Evolutionary conservation across 2,329 filamentous ascomycete species (phyloP).

Genomic region (Beauveria australis): DNA sequence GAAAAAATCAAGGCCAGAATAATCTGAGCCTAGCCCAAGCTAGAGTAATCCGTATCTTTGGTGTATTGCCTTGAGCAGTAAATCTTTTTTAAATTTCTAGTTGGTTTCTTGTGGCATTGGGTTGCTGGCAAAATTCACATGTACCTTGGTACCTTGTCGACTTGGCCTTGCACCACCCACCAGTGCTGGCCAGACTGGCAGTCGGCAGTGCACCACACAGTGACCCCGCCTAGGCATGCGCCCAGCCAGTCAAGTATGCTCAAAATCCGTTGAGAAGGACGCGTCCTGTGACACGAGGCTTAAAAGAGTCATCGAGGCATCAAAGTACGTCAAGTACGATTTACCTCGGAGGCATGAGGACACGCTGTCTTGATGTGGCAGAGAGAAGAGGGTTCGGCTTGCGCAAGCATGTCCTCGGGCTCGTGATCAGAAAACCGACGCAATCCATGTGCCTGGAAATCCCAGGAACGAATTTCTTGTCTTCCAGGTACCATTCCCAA

Average conservation of each 20-base stretch:
- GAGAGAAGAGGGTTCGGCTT: background rate
- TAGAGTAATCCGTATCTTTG: no score
- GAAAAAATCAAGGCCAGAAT: no score
- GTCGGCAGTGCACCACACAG: background rate
- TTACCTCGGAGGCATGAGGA: background rate
- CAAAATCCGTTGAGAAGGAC: conserved; percentile 8
- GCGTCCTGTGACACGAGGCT: background rate
- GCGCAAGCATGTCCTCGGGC: background rate
- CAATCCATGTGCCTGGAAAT: background rate
- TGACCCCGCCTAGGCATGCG: background rate
- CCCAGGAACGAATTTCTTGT: background rate
- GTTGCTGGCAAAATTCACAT: background rate
- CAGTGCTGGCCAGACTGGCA: no score
- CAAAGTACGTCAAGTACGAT: background rate
- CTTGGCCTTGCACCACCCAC: no score
- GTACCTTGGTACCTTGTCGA: background rate
- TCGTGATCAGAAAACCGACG: conserved; percentile 1
- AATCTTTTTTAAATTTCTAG: no score
- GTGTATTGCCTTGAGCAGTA: no score
- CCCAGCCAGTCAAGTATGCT: background rate
- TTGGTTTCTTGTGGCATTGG: no score
- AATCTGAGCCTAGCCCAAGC: no score
- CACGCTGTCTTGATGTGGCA: background rate
- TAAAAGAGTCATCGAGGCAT: background rate
- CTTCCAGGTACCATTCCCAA: conserved; percentile 5